Base-by-base conservation (phyloP, 495 filamentous ascomycete species). In the Amniculicola lignicola region DNA sequence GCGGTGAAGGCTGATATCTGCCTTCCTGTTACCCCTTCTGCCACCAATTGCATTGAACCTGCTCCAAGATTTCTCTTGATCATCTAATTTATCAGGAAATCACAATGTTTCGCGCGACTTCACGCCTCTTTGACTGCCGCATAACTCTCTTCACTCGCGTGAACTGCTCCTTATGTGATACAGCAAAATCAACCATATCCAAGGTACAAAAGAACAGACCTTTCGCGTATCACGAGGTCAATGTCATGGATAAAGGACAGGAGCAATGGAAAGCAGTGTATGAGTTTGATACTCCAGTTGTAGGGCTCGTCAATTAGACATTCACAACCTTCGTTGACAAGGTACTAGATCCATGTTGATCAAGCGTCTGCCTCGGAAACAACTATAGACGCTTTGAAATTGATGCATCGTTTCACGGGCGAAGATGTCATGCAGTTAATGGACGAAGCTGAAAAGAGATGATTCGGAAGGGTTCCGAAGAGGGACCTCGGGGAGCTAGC, bases 261-360 rank as follows among this genome's bases (percentile, higher is more conserved):
- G 79, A 84, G 58, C 54, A 69, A 23, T 95, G 90, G 90, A 86
- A 81, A 63, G 78, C 85, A 66, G 68, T 88, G 12, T 96, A 96
- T 65, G 90, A 94, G 21, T 92, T 94, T 66, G 90, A 96, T 65
- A 86, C 89, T 0, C 90, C 90, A 2, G 90, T 96, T 43, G 85
- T 88, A 70, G 54, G 79, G 63, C 31, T 38, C 39, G n/a, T n/a
- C n/a, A n/a, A 29, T 21, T 41, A 2, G 14, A 28, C 37, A 15
- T 25, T 4, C 18, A 10, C 4, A 25, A 12, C 24, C 16, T 4
- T 25, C 15, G 4, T 24, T 51, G 40, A 60, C 68, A 19, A 64
- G 21, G 12, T 11, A 10, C 19, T 52, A 89, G 86, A 78, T 95
- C 11, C 90, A 95, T 10, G 63, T 77, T 23, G 66, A 70, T 56